These are phyloP conservation scores for Nannizziopsis barbatae DNA, from an alignment of 2,329 filamentous ascomycete genomes.

Conservation along the genomic window DNA sequence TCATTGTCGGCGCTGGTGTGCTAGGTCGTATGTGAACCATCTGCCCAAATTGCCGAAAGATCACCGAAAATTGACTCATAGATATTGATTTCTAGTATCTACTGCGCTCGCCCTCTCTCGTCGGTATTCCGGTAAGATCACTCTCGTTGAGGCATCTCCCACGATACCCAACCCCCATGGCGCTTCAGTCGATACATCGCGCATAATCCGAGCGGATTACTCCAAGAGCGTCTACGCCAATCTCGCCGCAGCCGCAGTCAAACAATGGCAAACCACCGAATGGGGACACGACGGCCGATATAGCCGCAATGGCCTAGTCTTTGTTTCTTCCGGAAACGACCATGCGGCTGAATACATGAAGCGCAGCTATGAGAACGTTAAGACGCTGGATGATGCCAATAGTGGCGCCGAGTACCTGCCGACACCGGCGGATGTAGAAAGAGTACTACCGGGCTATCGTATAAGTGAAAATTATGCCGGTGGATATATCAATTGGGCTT, in stretches of 20 bases:
- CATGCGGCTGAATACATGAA: slow-evolving; percentile 28
- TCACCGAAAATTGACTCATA: not conserved
- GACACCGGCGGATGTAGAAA: slow-evolving; percentile 25
- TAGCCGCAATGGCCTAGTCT: slow-evolving; percentile 34
- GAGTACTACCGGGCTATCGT: slow-evolving; percentile 28
- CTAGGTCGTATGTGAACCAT: slow-evolving; percentile 31
- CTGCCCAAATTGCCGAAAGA: not conserved
- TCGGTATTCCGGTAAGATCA: slow-evolving; percentile 42
- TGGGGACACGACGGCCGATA: slow-evolving; percentile 37
- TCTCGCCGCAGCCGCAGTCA: slow-evolving; percentile 60
- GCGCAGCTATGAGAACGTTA: slow-evolving; percentile 34
- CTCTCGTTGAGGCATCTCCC: slow-evolving; percentile 46
- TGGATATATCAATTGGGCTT: slow-evolving; percentile 39
- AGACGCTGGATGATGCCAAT: slow-evolving; percentile 24
- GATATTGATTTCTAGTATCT: slow-evolving; percentile 33
- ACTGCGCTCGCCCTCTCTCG: slow-evolving; percentile 61
- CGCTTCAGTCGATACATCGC: slow-evolving; percentile 49
- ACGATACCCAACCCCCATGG: slow-evolving; percentile 48
- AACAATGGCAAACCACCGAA: slow-evolving; percentile 48
- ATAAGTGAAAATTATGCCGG: slow-evolving; percentile 27
- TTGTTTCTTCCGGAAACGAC: slow-evolving; percentile 28
- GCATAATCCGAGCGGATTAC: slow-evolving; percentile 65
- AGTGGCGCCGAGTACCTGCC: slow-evolving; percentile 25
- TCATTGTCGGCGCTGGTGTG: slow-evolving; percentile 35
- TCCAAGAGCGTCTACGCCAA: slow-evolving; percentile 63